Evolutionary conservation across 1,284 basidiomycete genomes (phyloP).

Genomic region (Phlebopus sp.): DNA sequence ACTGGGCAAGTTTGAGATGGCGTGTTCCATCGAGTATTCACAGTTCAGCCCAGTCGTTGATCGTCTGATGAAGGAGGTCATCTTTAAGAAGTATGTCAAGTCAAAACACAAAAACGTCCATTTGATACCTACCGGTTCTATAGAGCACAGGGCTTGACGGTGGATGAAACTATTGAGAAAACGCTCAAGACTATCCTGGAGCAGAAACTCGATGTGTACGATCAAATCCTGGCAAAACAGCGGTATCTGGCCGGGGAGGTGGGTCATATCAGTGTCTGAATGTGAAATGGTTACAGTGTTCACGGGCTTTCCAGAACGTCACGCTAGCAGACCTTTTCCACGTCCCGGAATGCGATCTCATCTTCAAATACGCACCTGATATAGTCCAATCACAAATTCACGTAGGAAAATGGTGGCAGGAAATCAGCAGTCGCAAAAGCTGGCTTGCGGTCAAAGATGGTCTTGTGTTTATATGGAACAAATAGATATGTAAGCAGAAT

Average conservation of each 20-base stretch:
- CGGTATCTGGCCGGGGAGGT: not conserved
- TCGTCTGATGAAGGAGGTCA: not conserved
- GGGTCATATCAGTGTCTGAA: not conserved
- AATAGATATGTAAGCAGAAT: too few species aligned
- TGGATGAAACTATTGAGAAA: not conserved
- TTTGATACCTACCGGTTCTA: not conserved
- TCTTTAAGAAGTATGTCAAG: not conserved
- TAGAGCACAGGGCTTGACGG: not conserved
- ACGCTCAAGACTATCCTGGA: not conserved
- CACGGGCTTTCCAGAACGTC: constrained; percentile 32
- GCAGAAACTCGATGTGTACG: not conserved
- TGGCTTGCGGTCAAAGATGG: constrained; percentile 32
- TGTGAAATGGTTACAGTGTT: not conserved
- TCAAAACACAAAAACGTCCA: not conserved
- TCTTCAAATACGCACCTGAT: constrained; percentile 14
- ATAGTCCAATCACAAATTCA: constrained; percentile 4
- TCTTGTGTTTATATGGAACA: too few species aligned
- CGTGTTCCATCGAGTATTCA: constrained; percentile 44
- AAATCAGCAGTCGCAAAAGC: constrained; percentile 29
- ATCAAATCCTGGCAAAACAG: not conserved
- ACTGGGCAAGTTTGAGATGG: constrained; percentile 41
- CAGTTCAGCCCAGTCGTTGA: constrained; percentile 45
- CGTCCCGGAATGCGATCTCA: constrained; percentile 39
- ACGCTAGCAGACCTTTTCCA: constrained; percentile 53
- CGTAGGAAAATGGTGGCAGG: constrained; percentile 28